These are phyloP conservation scores for Exophiala oligosperma DNA, from an alignment of 2,329 filamentous ascomycete species.

Conservation along the genomic window DNA sequence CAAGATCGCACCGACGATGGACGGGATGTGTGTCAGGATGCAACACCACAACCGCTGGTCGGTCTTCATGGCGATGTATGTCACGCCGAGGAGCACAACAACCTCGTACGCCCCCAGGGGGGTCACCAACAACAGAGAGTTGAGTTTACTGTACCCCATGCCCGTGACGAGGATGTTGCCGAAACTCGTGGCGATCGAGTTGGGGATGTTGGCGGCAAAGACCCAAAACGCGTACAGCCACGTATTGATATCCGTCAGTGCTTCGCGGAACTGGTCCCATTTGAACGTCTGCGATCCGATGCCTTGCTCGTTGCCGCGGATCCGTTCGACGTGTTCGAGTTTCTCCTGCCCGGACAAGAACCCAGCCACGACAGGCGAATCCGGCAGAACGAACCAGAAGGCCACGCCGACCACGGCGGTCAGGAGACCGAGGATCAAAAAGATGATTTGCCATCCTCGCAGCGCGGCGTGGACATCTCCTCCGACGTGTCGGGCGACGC, in stretches of 20 bases:
- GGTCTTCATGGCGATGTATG: slow-evolving; percentile 39
- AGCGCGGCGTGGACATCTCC: slow-evolving; percentile 33
- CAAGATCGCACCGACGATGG: slow-evolving; percentile 39
- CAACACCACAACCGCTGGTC: slow-evolving; percentile 38
- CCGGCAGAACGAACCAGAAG: slow-evolving; percentile 40
- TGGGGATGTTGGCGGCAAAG: slow-evolving; percentile 41
- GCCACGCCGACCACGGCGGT: slow-evolving; percentile 38
- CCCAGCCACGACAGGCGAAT: slow-evolving; percentile 35
- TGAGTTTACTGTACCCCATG: slow-evolving; percentile 37
- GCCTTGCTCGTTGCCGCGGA: slow-evolving; percentile 39
- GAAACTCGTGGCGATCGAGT: slow-evolving; percentile 40
- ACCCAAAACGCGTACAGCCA: slow-evolving; percentile 42
- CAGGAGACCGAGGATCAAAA: slow-evolving; percentile 39
- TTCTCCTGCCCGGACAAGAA: slow-evolving; percentile 37
- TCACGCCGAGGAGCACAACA: slow-evolving; percentile 38
- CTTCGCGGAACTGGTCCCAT: slow-evolving; percentile 36
- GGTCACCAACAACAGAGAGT: slow-evolving; percentile 40
- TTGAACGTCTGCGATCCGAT: slow-evolving; percentile 41
- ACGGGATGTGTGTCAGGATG: slow-evolving; percentile 38
- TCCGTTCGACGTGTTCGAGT: slow-evolving; percentile 37
- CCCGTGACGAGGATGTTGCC: slow-evolving; percentile 41
- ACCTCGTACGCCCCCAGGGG: slow-evolving; percentile 42
- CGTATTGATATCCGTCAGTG: slow-evolving; percentile 35
- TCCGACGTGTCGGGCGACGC: slow-evolving; percentile 28
- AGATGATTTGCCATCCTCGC: slow-evolving; percentile 40